Base-by-base conservation (phyloP, 2,329 filamentous ascomycete species). In the Whalleya microplaca region DNA sequence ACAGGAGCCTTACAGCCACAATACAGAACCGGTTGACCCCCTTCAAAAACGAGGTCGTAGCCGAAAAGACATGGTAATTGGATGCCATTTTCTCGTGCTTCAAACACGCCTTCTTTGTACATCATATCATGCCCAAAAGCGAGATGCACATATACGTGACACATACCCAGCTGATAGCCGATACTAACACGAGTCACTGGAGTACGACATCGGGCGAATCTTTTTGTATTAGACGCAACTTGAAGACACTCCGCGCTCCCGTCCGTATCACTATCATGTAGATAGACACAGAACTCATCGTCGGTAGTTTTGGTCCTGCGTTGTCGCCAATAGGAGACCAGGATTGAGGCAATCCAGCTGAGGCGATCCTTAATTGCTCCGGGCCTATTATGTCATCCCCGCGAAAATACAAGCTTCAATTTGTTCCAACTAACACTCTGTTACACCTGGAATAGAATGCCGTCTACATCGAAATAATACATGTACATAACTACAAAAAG, bases 351-450 rank as follows among this genome's bases (percentile, higher is more conserved):
- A 47, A 56, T 54, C 47, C 50, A 45, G n/a, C n/a, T n/a, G n/a
- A 20, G 52, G 54, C 41, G 54, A 59, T 59, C 59, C 40, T 37
- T 49, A 60, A 59, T 53, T 48, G 23, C 43, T 52, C 40, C 32
- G 44, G 32, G 40, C 56, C 56, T 56, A 55, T 56, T 16, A 37
- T 12, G 32, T 16, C 14, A 12, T 37, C 14, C 5, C 32, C 5
- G 10, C 3, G 32, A 14, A 12, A 16, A 37, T 37, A 37, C 32
- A 37, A 37, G 32, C 32, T 37, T 3, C 14, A 8, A 16, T 12
- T n/a, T 37, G 32, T 12, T 37, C 7, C 32, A 16, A 3, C 4
- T 27, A 27, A 27, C 4, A 27, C 4, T 27, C 4, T 27, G 9
- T 27, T 4, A 27, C 4, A 9, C 9, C 4, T 9, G 9, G 4